phyloP scores from a whole-genome alignment of 2,329 filamentous ascomycete species.

The Alternaria incomplexa region DNA sequence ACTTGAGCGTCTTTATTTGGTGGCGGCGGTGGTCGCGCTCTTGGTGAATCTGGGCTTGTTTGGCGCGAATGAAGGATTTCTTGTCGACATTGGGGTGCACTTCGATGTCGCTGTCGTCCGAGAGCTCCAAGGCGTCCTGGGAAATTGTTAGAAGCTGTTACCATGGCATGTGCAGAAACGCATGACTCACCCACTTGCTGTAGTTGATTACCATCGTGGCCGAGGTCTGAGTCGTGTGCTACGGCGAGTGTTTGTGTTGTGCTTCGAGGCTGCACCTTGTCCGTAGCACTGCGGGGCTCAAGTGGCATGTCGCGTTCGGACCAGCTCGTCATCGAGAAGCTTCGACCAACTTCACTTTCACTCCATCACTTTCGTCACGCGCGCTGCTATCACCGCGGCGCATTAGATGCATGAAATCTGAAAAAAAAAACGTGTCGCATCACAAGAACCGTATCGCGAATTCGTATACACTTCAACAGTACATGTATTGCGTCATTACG shows the following conservation, averaged over 20 bases:
- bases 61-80: conserved; percentile 95
- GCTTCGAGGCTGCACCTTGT: conserved; percentile 17
- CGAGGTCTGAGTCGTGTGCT: conserved; percentile 4
- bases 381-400: neutral
- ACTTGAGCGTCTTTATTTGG: conserved; percentile 89
- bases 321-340: conserved; percentile 25
- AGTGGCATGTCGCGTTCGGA: conserved; percentile 21
- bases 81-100: conserved; percentile 99
- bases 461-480: neutral
- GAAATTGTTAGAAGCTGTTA: conserved; percentile 12
- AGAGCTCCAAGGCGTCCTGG: conserved; percentile 90
- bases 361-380: neutral
- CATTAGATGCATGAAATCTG: no score
- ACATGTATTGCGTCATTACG: neutral
- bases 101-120: conserved; percentile 96
- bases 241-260: conserved; percentile 15
- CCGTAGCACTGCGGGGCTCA: conserved; percentile 19
- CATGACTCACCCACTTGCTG: conserved; percentile 69
- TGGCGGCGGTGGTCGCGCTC: conserved; percentile 84
- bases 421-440: neutral
- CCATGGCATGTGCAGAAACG: neutral
- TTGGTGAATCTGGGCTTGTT: conserved; percentile 95
- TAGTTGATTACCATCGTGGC: conserved; percentile 67
- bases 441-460: neutral
- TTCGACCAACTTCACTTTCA: conserved; percentile 29